Percentiles rank a stretch among this genome's conserved stretches.
These are phyloP conservation scores for Mollisiaceae sp. DNA, from an alignment of 2,329 filamentous ascomycete genomes.

Conservation along the genomic window DNA sequence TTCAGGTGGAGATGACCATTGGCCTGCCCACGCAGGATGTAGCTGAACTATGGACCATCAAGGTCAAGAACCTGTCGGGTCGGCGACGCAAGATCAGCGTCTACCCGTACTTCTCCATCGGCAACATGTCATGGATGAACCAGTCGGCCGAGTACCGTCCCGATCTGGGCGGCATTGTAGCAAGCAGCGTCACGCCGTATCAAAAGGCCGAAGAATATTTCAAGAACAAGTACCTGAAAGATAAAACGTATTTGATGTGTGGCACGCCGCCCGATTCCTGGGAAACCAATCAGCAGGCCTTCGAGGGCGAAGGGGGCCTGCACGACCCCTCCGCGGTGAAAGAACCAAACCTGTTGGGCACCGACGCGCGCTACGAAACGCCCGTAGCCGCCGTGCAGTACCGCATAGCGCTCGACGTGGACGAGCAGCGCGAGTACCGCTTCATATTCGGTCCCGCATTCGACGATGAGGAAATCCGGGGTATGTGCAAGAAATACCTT, in stretches of 20 bases:
- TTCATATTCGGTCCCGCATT: constrained; percentile 61
- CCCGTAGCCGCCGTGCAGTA: constrained; percentile 60
- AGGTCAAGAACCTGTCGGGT: constrained; percentile 54
- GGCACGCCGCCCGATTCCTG: constrained; percentile 56
- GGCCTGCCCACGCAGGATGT: constrained; percentile 58
- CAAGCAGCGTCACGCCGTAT: constrained; percentile 59
- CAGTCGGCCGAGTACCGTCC: constrained; percentile 58
- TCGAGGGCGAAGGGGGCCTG: constrained; percentile 61
- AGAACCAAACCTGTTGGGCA: constrained; percentile 47
- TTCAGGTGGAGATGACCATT: constrained; percentile 58
- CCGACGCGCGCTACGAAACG: constrained; percentile 61
- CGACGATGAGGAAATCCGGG: constrained; percentile 55
- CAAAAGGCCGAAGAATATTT: constrained; percentile 62
- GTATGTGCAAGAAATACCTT: constrained; percentile 54
- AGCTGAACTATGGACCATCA: constrained; percentile 60
- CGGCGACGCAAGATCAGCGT: constrained; percentile 54
- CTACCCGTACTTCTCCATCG: constrained; percentile 62
- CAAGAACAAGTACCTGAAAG: constrained; percentile 61
- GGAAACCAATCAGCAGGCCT: constrained; percentile 57
- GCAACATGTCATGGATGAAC: constrained; percentile 69
- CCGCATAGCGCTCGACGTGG: constrained; percentile 47
- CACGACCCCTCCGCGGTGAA: constrained; percentile 54
- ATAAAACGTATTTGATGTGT: constrained; percentile 62
- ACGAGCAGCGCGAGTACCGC: constrained; percentile 53
- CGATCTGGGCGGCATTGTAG: constrained; percentile 56